Percentiles rank a stretch among this genome's conserved stretches.
phyloP scores from a whole-genome alignment of 2,329 filamentous ascomycete species.

The Colletotrichum orbiculare region DNA sequence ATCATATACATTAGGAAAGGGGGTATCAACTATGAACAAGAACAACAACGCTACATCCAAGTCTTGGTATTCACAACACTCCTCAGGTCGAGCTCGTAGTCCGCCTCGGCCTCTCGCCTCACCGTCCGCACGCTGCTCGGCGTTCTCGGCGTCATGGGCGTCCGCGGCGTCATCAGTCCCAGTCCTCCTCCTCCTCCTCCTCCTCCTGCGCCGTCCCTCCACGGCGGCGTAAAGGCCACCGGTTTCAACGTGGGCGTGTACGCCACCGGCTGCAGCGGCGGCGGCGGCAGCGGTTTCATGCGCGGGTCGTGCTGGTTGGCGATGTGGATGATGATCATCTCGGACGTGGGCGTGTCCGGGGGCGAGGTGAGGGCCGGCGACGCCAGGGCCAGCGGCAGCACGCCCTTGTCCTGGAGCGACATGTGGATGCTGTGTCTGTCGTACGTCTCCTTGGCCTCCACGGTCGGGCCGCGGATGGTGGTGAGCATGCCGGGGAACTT shows the following conservation, averaged over 20 bases:
- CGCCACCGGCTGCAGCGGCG: conserved; percentile 1
- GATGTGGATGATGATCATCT: conserved; percentile 21
- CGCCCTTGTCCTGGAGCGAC: conserved; percentile 4
- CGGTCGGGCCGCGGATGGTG: conserved; percentile 22
- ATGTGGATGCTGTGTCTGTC: conserved; percentile 10
- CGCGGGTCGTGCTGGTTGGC: conserved; percentile 5
- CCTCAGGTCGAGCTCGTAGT: conserved; percentile 23
- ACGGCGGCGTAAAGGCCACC: background rate
- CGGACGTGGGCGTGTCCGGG: background rate
- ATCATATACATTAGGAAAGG: background rate
- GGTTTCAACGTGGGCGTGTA: conserved; percentile 8
- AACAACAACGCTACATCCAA: conserved; percentile 16
- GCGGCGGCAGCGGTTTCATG: conserved; percentile 25
- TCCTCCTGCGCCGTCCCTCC: conserved; percentile 3
- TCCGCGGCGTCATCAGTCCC: background rate
- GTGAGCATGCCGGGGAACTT: conserved; percentile 21
- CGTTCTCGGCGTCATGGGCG: background rate
- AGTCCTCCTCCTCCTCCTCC: background rate
- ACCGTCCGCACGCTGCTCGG: conserved; percentile 6
- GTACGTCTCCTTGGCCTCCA: conserved; percentile 6
- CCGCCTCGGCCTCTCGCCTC: conserved; percentile 9
- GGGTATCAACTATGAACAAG: conserved; percentile 4
- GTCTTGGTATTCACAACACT: conserved; percentile 13
- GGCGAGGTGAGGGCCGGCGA: background rate
- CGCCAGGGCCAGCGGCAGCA: background rate